These are phyloP conservation scores for Phaeotremella skinneri DNA, from an alignment of 768 basidiomycete species.

Conservation along the genomic window DNA sequence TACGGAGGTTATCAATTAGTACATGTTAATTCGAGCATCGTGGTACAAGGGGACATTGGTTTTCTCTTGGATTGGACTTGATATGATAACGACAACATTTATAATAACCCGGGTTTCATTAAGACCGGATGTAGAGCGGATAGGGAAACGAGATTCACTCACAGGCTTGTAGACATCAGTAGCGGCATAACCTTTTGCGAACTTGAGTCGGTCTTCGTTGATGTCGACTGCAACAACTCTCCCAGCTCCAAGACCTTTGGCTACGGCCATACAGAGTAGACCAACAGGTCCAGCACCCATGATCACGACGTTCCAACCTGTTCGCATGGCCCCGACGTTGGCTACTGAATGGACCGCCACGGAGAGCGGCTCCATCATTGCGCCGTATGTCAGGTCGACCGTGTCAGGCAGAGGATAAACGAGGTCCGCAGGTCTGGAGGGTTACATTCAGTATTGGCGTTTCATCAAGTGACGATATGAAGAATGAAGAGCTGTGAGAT, in stretches of 20 bases:
- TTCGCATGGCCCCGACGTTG: conserved; percentile 68
- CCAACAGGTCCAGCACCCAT: conserved; percentile 84
- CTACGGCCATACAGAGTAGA: conserved; percentile 89
- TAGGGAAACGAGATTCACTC: conserved; percentile 12
- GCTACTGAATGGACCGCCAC: conserved; percentile 87
- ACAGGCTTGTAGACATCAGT: conserved; percentile 59
- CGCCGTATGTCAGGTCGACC: conserved; percentile 87
- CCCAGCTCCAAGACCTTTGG: conserved; percentile 83
- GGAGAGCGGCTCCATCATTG: conserved; percentile 94
- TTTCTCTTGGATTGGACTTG: no score
- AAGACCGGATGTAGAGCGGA: no score
- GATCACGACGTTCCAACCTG: conserved; percentile 73
- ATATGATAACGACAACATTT: no score
- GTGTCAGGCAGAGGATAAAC: conserved; percentile 67
- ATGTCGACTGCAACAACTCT: conserved; percentile 75
- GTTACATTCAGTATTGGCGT: conserved; percentile 2
- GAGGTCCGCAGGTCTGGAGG: conserved; percentile 66
- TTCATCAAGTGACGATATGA: not conserved
- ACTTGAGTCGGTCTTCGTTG: conserved; percentile 68
- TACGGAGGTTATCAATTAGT: not conserved
- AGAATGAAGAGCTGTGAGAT: no score
- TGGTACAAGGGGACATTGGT: no score
- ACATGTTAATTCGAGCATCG: no score
- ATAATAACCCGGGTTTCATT: no score
- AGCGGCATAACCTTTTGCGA: conserved; percentile 80